Percentiles rank a stretch among this genome's conserved stretches.
Evolutionary conservation across 768 basidiomycete species (phyloP).

Genomic region (Leccinellum albellum): DNA sequence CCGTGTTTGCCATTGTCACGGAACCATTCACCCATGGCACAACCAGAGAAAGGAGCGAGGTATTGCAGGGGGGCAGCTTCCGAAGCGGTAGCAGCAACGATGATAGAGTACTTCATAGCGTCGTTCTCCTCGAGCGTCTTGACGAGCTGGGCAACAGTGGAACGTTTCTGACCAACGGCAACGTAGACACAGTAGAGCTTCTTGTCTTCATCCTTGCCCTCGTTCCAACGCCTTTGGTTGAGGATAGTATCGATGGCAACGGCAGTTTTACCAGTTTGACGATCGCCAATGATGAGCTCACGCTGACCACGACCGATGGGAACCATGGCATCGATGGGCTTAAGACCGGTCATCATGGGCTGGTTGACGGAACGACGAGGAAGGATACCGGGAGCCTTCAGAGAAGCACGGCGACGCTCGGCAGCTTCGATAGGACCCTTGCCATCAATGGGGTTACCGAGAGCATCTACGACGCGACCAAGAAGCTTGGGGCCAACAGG

Average conservation of each 20-base stretch:
- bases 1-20: slow-evolving; percentile 99
- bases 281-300: slow-evolving; percentile 99
- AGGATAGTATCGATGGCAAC: slow-evolving; percentile 99
- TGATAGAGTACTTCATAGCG: slow-evolving; percentile 99
- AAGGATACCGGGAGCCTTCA: slow-evolving; percentile 99
- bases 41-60: slow-evolving; percentile 99
- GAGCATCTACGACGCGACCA: slow-evolving; percentile 98
- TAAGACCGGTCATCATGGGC: slow-evolving; percentile 99
- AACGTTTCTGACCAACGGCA: slow-evolving; percentile 98
- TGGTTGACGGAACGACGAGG: slow-evolving; percentile 99
- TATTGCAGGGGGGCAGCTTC: slow-evolving; percentile 99
- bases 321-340: slow-evolving; percentile 99
- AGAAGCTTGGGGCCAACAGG: slow-evolving; percentile 96
- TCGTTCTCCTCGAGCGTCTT: slow-evolving; percentile 99
- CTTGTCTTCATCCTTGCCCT: slow-evolving; percentile 93
- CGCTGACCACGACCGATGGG: slow-evolving; percentile 99
- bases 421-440: slow-evolving; percentile 94
- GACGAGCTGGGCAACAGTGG: slow-evolving; percentile 98
- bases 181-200: slow-evolving; percentile 99
- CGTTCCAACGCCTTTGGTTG: slow-evolving; percentile 99
- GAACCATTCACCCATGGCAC: slow-evolving; percentile 99
- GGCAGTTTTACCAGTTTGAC: slow-evolving; percentile 99
- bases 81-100: slow-evolving; percentile 98
- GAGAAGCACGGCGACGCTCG: slow-evolving; percentile 93
- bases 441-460: slow-evolving; percentile 99